These are phyloP conservation scores for Rhododendron vialii DNA, from an alignment of 148 eudicot species.

Conservation along the genomic window DNA sequence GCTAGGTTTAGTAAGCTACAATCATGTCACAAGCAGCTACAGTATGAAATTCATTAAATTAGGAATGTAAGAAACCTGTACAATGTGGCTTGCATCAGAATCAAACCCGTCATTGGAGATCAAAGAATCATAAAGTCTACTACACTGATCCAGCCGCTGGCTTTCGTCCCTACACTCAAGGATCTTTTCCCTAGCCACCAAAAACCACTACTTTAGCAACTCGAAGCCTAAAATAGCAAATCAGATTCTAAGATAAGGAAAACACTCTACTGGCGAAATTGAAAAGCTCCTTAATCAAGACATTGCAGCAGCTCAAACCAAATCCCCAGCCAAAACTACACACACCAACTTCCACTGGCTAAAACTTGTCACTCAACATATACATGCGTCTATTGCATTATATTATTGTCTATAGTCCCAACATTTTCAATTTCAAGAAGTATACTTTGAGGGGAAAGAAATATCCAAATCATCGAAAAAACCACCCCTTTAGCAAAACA, in stretches of 20 bases:
- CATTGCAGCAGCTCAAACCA: neutral
- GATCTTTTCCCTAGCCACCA: slow-evolving; percentile 64
- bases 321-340: neutral
- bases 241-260: neutral
- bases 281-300: neutral
- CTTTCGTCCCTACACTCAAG: slow-evolving; percentile 87
- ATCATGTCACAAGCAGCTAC: neutral
- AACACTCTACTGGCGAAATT: neutral
- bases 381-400: neutral
- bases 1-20: neutral
- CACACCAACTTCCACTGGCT: neutral
- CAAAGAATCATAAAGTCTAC: slow-evolving; percentile 84
- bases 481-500: too few relatives aligned
- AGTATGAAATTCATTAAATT: neutral
- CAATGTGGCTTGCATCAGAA: slow-evolving; percentile 71
- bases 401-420: neutral
- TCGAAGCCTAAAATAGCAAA: slow-evolving; percentile 13
- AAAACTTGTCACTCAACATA: neutral
- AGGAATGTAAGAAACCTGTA: slow-evolving; percentile 48
- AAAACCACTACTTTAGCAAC: slow-evolving; percentile 9
- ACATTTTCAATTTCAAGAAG: neutral
- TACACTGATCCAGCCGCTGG: slow-evolving; percentile 85
- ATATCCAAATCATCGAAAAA: neutral
- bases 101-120: slow-evolving; percentile 65
- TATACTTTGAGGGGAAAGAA: neutral